Percentiles rank a stretch among this genome's conserved stretches.
Conservation (phyloP, 805 yeast genomes). For the Starmerella scarabaei region DNA sequence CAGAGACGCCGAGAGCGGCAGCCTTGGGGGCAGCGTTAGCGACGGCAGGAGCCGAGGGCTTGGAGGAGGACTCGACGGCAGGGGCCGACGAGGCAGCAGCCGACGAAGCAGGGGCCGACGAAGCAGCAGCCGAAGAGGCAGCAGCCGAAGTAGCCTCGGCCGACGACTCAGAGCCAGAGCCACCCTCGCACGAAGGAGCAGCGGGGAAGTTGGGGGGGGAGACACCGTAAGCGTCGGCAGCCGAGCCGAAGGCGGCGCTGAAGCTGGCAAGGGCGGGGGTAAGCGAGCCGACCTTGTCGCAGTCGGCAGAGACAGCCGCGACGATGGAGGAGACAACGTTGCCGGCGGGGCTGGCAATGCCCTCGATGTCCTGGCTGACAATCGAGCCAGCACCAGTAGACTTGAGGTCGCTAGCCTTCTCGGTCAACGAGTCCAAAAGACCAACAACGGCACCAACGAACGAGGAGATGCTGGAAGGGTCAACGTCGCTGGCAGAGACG, state of each 20-base stretch:
- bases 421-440: slow-evolving; percentile 18
- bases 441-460: slow-evolving; percentile 13
- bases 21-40: slow-evolving; percentile 18
- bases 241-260: slow-evolving; percentile 14
- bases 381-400: slow-evolving; percentile 19
- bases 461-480: slow-evolving; percentile 5
- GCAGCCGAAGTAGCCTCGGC: slow-evolving; percentile 1
- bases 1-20: slow-evolving; percentile 19
- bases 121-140: slow-evolving; percentile 4
- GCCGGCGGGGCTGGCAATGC: slow-evolving; percentile 17
- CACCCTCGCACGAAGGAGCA: slow-evolving; percentile 8
- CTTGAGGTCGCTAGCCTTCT: slow-evolving; percentile 22
- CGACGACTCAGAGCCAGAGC: neutral
- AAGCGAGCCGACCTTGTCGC: slow-evolving; percentile 11
- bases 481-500: slow-evolving; percentile 13
- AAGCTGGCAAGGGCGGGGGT: slow-evolving; percentile 11
- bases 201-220: slow-evolving; percentile 10
- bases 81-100: slow-evolving; percentile 6
- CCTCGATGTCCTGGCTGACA: slow-evolving; percentile 20
- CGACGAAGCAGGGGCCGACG: slow-evolving; percentile 9
- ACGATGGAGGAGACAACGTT: slow-evolving; percentile 16
- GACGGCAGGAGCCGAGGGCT: slow-evolving; percentile 8
- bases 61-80: slow-evolving; percentile 9
- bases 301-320: slow-evolving; percentile 13
- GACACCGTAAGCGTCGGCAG: slow-evolving; percentile 17